These are phyloP conservation scores for Danielozyma ontarioensis DNA, from an alignment of 805 yeast genomes.

Conservation along the genomic window DNA sequence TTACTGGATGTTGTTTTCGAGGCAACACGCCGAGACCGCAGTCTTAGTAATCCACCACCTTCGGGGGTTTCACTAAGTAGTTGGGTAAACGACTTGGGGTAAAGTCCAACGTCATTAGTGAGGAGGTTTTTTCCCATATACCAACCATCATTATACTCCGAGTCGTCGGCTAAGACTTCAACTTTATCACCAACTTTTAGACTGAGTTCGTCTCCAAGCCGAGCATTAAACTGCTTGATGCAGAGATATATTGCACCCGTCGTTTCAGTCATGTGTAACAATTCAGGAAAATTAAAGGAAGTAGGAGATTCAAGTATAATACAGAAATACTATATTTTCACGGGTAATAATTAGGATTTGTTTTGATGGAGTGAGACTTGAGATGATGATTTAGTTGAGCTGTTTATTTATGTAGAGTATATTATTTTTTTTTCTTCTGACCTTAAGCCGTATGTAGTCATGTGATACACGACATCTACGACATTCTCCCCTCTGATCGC, in stretches of 20 bases:
- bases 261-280: constrained; percentile 5
- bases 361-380: too few relatives aligned
- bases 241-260: constrained; percentile 43
- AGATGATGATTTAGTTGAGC: too few relatives aligned
- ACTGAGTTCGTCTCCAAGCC: constrained; percentile 86
- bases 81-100: constrained; percentile 86
- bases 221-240: constrained; percentile 79
- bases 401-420: neutral
- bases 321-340: too few relatives aligned
- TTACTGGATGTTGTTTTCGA: constrained; percentile 1
- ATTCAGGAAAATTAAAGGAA: neutral
- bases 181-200: constrained; percentile 78
- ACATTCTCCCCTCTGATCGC: too few relatives aligned
- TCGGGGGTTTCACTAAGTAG: constrained; percentile 13
- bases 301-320: too few relatives aligned
- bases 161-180: constrained; percentile 87
- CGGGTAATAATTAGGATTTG: too few relatives aligned
- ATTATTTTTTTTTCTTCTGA: too few relatives aligned
- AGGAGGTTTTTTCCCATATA: constrained; percentile 78
- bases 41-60: constrained; percentile 3
- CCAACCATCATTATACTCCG: constrained; percentile 96
- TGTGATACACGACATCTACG: too few relatives aligned
- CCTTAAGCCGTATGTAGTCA: too few relatives aligned
- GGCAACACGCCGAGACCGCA: constrained; percentile 1
- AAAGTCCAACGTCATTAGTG: constrained; percentile 76